Base-by-base conservation (phyloP, 2,329 filamentous ascomycete species). In the Penicillium expansum region DNA sequence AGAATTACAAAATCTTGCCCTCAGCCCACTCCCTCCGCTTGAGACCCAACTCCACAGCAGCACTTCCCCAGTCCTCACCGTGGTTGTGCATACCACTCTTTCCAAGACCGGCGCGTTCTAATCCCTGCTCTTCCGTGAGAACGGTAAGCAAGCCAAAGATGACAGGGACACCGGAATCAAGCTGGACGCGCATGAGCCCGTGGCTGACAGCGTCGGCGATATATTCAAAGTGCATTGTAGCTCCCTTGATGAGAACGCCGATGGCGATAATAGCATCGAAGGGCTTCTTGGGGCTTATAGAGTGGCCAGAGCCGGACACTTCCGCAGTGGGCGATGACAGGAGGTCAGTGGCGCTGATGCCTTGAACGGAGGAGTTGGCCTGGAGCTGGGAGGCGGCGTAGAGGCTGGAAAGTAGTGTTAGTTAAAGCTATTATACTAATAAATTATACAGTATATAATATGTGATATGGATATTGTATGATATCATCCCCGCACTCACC, bases 161-260 rank as follows among this genome's bases (percentile, higher is more conserved):
- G 58, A 99, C 89, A 32, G 94, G 94, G 49, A 96, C 85, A 43
- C 91, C 90, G 10, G 86, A 87, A 73, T 99, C 93, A 54, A 97
- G 81, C 75, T 96, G 92, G 57, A 97, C 87, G 62, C 91, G 87
- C 94, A 99, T 99, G 59, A 99, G 82, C 7, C 91, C 94, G 60
- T 96, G 91, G 56, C 87, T 91, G 7, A 95, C 92, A 39, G 91
- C 86, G 63, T 97, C 94, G 41, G 92, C 84, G 68, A 99, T 99
- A 79, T 99, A 97, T 78, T 99, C 94, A 71, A 99, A 99, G 78
- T 99, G 94, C 92, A 97, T 97, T 7, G 94, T 97, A 77, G 96
- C 90, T 74, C 94, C 94, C 81, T 99, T 99, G 79, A 99, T 97
- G 59, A 99, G 85, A 55, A 96, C 92, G 55, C 94, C 94, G 65